These are phyloP conservation scores for Waltergamsia citrina DNA, from an alignment of 2,329 filamentous ascomycete species.

Conservation along the genomic window DNA sequence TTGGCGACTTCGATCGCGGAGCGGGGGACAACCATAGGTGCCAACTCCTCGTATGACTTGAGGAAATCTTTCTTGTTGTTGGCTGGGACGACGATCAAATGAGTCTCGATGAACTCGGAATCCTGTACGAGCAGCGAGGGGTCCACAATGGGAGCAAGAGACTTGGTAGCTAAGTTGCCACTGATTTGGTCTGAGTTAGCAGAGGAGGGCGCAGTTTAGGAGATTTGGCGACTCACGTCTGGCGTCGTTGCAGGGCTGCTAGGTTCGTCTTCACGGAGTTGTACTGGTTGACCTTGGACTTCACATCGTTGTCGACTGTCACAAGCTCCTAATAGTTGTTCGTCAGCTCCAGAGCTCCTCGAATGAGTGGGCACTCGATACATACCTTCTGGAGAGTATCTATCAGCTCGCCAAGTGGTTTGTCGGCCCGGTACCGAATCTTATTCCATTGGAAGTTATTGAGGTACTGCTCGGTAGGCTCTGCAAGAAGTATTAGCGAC, in stretches of 20 bases:
- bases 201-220: not conserved
- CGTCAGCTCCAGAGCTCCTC: too few relatives aligned
- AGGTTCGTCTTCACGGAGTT: slow-evolving; percentile 83
- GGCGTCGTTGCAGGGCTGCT: slow-evolving; percentile 71
- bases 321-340: slow-evolving; percentile 65
- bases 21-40: slow-evolving; percentile 88
- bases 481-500: slow-evolving; percentile 32
- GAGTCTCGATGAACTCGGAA: slow-evolving; percentile 94
- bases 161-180: slow-evolving; percentile 90
- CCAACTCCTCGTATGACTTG: slow-evolving; percentile 77
- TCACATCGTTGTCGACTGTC: slow-evolving; percentile 93
- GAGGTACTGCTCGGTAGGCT: slow-evolving; percentile 92
- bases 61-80: slow-evolving; percentile 80
- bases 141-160: slow-evolving; percentile 79
- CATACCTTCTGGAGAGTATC: slow-evolving; percentile 77
- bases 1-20: slow-evolving; percentile 71
- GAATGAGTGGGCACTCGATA: too few relatives aligned
- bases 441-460: slow-evolving; percentile 92
- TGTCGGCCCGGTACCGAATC: slow-evolving; percentile 91
- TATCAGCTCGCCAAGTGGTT: slow-evolving; percentile 77
- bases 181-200: slow-evolving; percentile 27
- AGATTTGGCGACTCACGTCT: slow-evolving; percentile 54
- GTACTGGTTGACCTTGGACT: slow-evolving; percentile 89
- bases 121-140: slow-evolving; percentile 73
- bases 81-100: slow-evolving; percentile 80